A percentile compares a stretch with the other conserved stretches of the same genome.
These are phyloP conservation scores for Dactylellina sp. DNA, from an alignment of 2,329 filamentous ascomycete genomes.

Conservation along the genomic window DNA sequence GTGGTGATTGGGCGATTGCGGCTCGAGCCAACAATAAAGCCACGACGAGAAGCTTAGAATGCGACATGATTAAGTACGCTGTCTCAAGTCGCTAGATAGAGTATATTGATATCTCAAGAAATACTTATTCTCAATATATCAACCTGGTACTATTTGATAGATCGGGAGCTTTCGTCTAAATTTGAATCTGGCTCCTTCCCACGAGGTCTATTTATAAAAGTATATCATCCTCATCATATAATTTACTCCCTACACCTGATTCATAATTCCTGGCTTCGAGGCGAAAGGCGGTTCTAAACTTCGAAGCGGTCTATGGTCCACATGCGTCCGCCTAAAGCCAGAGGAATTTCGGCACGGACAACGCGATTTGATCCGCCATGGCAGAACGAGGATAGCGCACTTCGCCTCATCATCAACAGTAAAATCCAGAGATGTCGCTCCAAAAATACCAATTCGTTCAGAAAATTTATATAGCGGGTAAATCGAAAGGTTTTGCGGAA, in stretches of 20 bases:
- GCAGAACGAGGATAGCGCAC: not conserved
- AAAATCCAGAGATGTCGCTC: not conserved
- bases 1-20: slow-evolving; percentile 30
- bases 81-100: not conserved
- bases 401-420: slow-evolving; percentile 16
- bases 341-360: slow-evolving; percentile 46
- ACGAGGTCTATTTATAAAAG: slow-evolving; percentile 23
- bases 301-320: slow-evolving; percentile 8
- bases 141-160: too few relatives aligned
- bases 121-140: too few relatives aligned
- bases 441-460: too few relatives aligned
- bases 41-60: slow-evolving; percentile 23
- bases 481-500: slow-evolving; percentile 5
- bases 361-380: slow-evolving; percentile 18
- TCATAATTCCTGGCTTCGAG: slow-evolving; percentile 5
- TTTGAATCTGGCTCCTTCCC: not conserved
- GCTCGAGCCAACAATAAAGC: slow-evolving; percentile 31
- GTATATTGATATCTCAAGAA: not conserved
- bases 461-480: too few relatives aligned
- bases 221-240: not conserved
- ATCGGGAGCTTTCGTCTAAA: too few relatives aligned
- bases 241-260: not conserved
- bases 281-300: slow-evolving; percentile 32
- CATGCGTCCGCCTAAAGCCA: too few relatives aligned
- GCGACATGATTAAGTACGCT: slow-evolving; percentile 5